Evolutionary conservation across 306 rosid species (phyloP).

Genomic region (Geum urbanum): DNA sequence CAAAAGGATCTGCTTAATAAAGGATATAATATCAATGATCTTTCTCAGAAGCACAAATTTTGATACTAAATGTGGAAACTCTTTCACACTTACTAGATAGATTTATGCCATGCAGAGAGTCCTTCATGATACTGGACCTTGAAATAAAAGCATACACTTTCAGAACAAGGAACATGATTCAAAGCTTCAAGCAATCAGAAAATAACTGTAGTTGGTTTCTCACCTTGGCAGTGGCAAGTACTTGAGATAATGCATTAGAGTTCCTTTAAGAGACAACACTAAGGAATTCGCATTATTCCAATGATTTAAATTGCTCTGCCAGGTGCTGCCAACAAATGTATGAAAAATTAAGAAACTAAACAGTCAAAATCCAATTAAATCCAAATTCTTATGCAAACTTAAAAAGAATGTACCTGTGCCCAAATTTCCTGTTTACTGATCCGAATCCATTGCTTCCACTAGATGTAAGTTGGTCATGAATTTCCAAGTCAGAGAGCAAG

Average conservation of each 20-base stretch:
- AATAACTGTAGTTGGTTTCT: constrained; percentile 31
- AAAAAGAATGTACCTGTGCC: constrained; percentile 48
- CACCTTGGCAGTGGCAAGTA: constrained; percentile 43
- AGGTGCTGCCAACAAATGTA: constrained; percentile 50
- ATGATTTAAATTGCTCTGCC: constrained; percentile 47
- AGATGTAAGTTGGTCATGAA: constrained; percentile 43
- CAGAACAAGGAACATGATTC: constrained; percentile 19
- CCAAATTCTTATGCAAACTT: background rate
- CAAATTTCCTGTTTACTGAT: constrained; percentile 59
- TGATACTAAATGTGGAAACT: background rate
- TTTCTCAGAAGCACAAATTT: constrained; percentile 3
- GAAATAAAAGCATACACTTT: constrained; percentile 31
- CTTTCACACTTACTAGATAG: constrained; percentile 44
- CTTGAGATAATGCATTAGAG: constrained; percentile 40
- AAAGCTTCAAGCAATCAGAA: background rate
- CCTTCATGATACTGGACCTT: constrained; percentile 46
- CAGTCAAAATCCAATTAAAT: background rate
- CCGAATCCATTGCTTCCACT: constrained; percentile 27
- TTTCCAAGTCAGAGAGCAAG: constrained; percentile 36
- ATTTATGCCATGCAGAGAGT: constrained; percentile 32
- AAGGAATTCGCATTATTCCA: constrained; percentile 30
- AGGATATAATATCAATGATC: constrained; percentile 15
- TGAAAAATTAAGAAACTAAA: constrained; percentile 22
- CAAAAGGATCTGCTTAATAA: constrained; percentile 39
- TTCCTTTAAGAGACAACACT: constrained; percentile 36